Conservation (phyloP, 2,329 filamentous ascomycete genomes). For the Zymoseptoria ardabiliae region DNA sequence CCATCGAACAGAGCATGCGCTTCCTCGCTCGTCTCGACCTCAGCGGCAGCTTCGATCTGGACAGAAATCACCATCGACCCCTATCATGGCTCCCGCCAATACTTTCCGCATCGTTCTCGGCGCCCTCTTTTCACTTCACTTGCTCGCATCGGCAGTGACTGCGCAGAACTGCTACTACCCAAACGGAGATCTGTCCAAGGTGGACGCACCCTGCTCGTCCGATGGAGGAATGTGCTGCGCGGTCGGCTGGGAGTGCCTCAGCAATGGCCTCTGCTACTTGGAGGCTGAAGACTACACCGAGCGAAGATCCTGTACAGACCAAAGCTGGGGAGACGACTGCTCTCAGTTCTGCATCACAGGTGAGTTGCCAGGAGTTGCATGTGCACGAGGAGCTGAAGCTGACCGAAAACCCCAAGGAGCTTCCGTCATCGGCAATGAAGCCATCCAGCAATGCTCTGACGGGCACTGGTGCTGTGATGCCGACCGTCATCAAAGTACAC, state of each 20-base stretch:
- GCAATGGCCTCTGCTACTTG: conserved; percentile 30
- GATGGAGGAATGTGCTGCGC: conserved; percentile 30
- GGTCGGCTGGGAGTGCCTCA: conserved; percentile 27
- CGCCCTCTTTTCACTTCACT: conserved; percentile 8
- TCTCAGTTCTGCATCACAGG: conserved; percentile 20
- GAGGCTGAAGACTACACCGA: conserved; percentile 19
- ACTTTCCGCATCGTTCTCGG: conserved; percentile 1
- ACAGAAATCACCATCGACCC: neutral
- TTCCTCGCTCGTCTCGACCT: neutral
- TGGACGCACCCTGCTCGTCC: conserved; percentile 20
- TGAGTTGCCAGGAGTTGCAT: neutral
- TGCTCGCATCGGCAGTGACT: conserved; percentile 1
- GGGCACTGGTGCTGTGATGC: conserved; percentile 29
- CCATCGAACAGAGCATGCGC: neutral
- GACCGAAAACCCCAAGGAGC: neutral
- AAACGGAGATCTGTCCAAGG: conserved; percentile 24
- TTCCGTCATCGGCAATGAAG: conserved; percentile 23
- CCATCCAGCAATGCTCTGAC: conserved; percentile 23
- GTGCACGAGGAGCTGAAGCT: neutral
- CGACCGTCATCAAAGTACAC: conserved; percentile 9
- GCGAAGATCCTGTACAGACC: conserved; percentile 31
- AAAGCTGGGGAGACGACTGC: conserved; percentile 25
- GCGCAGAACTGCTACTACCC: conserved; percentile 32
- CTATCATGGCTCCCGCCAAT: neutral
- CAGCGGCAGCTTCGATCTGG: neutral